A percentile compares a stretch with the other conserved stretches of the same genome.
phyloP scores from a whole-genome alignment of 495 filamentous ascomycete species.

The Amphirosellinia nigrospora region DNA sequence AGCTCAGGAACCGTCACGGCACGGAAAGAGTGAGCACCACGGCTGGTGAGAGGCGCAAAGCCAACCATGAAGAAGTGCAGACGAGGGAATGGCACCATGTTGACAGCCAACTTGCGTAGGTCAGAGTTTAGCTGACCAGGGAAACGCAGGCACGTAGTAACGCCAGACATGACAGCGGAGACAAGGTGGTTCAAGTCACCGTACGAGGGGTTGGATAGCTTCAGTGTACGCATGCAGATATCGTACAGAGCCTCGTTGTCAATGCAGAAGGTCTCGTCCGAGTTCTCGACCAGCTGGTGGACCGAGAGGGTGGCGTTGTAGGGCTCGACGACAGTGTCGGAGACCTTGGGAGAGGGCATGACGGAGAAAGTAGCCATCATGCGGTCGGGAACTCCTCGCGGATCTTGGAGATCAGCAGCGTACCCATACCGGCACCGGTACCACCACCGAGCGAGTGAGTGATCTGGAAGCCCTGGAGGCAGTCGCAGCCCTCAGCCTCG shows the following conservation, averaged over 20 bases:
- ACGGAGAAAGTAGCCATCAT: conserved; percentile 99
- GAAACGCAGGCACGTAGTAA: conserved; percentile 98
- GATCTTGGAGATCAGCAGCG: conserved; percentile 99
- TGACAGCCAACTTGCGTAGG: conserved; percentile 98
- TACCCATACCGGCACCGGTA: conserved; percentile 99
- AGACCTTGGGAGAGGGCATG: conserved; percentile 99
- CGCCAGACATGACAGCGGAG: conserved; percentile 99
- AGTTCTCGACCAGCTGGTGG: conserved; percentile 99
- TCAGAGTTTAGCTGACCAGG: conserved; percentile 99
- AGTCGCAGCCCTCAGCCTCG: conserved; percentile 98
- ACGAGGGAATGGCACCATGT: conserved; percentile 99
- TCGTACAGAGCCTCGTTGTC: conserved; percentile 99
- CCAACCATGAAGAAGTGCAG: conserved; percentile 99
- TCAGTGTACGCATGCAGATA: conserved; percentile 99
- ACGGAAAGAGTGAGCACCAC: conserved; percentile 93
- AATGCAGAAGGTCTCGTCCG: conserved; percentile 99
- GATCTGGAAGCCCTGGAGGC: conserved; percentile 99
- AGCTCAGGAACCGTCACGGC: conserved; percentile 97
- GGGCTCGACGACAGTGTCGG: conserved; percentile 99
- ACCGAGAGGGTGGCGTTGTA: conserved; percentile 99
- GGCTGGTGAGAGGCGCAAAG: conserved; percentile 97
- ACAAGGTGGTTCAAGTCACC: conserved; percentile 99
- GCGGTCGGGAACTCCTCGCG: conserved; percentile 99
- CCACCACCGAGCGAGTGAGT: conserved; percentile 99
- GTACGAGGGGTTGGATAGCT: conserved; percentile 97